Evolutionary conservation across 2,329 filamentous ascomycete genomes (phyloP), one percentile per base, ranked within the genome.

Genomic region (Fusarium sp.): DNA sequence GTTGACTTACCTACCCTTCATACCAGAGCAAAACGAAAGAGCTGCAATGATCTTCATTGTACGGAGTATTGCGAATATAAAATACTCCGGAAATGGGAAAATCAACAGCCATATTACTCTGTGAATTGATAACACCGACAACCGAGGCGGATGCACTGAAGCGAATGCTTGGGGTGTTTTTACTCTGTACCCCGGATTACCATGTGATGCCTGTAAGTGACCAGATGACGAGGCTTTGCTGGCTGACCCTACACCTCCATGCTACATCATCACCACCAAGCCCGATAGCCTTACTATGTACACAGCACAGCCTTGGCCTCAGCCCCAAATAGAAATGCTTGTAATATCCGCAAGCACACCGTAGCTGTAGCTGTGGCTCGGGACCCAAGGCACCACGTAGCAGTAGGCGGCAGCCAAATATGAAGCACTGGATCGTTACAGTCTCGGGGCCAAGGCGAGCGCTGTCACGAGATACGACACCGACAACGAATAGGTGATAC

Each of bases 221-320:
- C 33, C 51, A 48, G 65, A 62, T 68, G 65, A 68, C 65, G 60
- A 68, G 65, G 61, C 65, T 47, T 52, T 53, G 54, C 54, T 65
- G 53, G 48, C 65, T 68, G 59, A 52, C 57, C 33, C 49, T 54
- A 35, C 32, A 14, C 32, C 15, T 35, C 15, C 33, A n/a, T 30
- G 27, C 15, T n/a, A n/a, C 22, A 43, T 68, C 47, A 60, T 48
- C 44, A 55, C 49, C 59, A 60, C 27, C 27, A 50, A 30, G 11
- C 44, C 45, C 25, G 27, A 30, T 37, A 37, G 37, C 43, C 53
- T 39, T 37, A 22, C 22, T 22, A 22, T 22, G 22, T 22, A 44
- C 32, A 37, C 46, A 49, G 35, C 32, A 37, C 46, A 49, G 35
- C 52, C 55, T 40, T 37, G 37, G 25, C 44, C 35, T 39, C 41